Evolutionary conservation across 345 rosid genomes (phyloP).

Genomic region (Lenwebbia sp.): DNA sequence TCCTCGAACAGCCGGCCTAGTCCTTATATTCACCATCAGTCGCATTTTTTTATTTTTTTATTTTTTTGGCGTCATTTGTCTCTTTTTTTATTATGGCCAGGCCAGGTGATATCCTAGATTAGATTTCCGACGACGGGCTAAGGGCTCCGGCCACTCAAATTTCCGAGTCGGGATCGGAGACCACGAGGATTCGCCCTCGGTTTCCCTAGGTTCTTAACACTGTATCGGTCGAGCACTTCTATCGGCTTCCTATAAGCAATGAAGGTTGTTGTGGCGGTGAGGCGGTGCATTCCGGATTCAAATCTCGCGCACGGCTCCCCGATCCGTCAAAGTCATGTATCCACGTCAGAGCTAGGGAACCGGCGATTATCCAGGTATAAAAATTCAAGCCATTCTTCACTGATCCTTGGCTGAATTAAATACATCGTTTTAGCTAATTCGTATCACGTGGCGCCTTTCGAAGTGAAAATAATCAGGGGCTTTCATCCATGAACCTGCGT

Average conservation of each 20-base stretch:
- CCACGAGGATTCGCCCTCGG: background rate
- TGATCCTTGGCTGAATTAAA: background rate
- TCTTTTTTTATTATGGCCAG: background rate
- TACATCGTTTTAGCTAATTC: background rate
- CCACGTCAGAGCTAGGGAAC: rapidly evolving
- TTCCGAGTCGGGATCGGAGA: background rate
- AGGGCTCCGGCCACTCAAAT: background rate
- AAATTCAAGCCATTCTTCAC: background rate
- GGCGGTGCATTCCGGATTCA: background rate
- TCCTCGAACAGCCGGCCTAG: background rate
- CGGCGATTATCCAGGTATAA: background rate
- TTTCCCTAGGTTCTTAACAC: background rate
- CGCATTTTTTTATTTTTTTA: background rate
- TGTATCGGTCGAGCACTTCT: rapidly evolving
- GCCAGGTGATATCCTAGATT: background rate
- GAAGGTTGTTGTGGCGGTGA: background rate
- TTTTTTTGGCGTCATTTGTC: background rate
- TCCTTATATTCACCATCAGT: background rate
- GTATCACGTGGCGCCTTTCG: rapidly evolving
- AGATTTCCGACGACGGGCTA: background rate
- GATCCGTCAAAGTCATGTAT: rapidly evolving
- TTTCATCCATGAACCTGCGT: too few species aligned
- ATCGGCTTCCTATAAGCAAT: background rate
- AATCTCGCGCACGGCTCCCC: rapidly evolving
- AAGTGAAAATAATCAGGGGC: rapidly evolving